Evolutionary conservation across 2,329 filamentous ascomycete species (phyloP).

Genomic region (Fusarium camptoceras): DNA sequence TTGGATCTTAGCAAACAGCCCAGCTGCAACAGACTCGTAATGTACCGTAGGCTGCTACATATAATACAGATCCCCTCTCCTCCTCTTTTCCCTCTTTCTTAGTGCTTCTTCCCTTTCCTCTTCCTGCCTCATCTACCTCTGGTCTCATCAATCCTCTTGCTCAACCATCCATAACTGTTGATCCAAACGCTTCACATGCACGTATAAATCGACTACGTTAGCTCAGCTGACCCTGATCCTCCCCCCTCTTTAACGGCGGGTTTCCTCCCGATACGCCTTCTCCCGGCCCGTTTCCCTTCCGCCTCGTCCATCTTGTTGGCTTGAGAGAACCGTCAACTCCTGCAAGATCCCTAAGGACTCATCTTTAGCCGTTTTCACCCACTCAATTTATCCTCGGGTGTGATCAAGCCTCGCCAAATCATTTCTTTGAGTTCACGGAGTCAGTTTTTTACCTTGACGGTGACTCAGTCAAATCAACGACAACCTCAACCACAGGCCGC

Average conservation of each 20-base stretch:
- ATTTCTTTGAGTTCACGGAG: constrained; percentile 18
- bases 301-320: constrained; percentile 32
- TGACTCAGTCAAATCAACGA: constrained; percentile 26
- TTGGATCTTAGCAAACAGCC: constrained; percentile 27
- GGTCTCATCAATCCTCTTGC: constrained; percentile 20
- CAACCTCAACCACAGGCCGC: constrained; percentile 18
- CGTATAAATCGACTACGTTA: constrained; percentile 16
- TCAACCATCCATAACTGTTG: constrained; percentile 6
- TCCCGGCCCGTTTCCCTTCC: constrained; percentile 15
- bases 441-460: constrained; percentile 15
- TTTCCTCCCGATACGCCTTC: constrained; percentile 18
- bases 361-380: constrained; percentile 7
- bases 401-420: constrained; percentile 17
- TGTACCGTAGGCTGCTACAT: constrained; percentile 21
- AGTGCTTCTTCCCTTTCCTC: constrained; percentile 6
- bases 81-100: constrained; percentile 8
- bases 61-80: constrained; percentile 15
- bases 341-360: constrained; percentile 18
- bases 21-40: not conserved
- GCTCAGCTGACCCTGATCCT: constrained; percentile 33
- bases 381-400: constrained; percentile 9
- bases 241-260: constrained; percentile 18
- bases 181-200: constrained; percentile 25
- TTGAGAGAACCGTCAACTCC: constrained; percentile 15
- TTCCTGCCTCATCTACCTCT: constrained; percentile 5